Percentiles rank a stretch among this genome's conserved stretches.
These are phyloP conservation scores for Aspergillus panamensis DNA, from an alignment of 495 filamentous ascomycete species.

Conservation along the genomic window DNA sequence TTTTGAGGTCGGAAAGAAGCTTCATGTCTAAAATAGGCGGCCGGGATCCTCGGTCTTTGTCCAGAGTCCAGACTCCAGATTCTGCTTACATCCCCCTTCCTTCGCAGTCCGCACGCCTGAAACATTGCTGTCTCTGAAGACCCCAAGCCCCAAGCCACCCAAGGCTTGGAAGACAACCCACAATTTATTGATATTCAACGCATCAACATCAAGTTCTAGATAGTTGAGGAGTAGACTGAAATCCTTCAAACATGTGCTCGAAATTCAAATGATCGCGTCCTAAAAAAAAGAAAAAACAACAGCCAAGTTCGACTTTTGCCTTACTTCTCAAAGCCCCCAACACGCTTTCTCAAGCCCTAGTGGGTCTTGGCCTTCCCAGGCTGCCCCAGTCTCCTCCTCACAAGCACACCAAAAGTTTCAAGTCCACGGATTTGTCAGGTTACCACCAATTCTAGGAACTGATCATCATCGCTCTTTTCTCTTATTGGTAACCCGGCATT, in stretches of 20 bases:
- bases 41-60: not conserved
- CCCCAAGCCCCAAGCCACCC: not conserved
- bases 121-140: not conserved
- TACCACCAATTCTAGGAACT: not conserved
- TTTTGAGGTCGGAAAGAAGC: not conserved
- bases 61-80: not conserved
- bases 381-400: not conserved
- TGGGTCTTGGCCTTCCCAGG: not conserved
- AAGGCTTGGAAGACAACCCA: no score
- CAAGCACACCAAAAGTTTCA: not conserved
- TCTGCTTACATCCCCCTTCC: no score
- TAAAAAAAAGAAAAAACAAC: not conserved
- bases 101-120: no score
- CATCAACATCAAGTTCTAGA: no score
- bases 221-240: no score
- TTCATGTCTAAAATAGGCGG: not conserved
- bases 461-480: not conserved
- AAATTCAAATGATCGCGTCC: no score
- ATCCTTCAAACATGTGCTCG: no score
- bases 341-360: not conserved
- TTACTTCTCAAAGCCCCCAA: not conserved
- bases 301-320: not conserved
- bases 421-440: not conserved
- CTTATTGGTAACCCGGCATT: not conserved
- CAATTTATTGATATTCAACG: no score